Conservation (phyloP, 2,329 filamentous ascomycete species). For the Dactylellina parvicollis region DNA sequence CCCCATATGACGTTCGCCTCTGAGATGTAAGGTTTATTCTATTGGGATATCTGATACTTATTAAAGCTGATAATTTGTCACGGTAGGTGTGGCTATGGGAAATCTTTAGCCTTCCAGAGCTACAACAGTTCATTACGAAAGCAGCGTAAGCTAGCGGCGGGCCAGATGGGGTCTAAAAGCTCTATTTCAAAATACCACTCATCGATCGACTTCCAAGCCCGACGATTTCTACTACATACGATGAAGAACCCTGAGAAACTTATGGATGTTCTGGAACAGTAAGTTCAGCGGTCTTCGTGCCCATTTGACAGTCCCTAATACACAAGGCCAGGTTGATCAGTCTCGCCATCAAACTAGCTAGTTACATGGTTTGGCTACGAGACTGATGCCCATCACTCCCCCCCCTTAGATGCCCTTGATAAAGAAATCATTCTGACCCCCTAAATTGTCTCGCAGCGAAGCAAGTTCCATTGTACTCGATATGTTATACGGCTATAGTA, state of each 20-base stretch:
- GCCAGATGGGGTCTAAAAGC: slow-evolving; percentile 57
- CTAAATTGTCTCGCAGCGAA: slow-evolving; percentile 62
- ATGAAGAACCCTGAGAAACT: slow-evolving; percentile 10
- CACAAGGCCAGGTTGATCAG: too few relatives aligned
- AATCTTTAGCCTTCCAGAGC: slow-evolving; percentile 2
- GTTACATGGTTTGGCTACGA: neutral
- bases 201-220: slow-evolving; percentile 59
- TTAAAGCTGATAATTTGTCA: neutral
- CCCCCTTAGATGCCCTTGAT: slow-evolving; percentile 53
- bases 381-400: too few relatives aligned
- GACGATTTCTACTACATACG: slow-evolving; percentile 56
- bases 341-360: neutral
- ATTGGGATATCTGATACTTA: slow-evolving; percentile 51
- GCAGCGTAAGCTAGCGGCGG: slow-evolving; percentile 59
- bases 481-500: slow-evolving; percentile 62
- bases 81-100: slow-evolving; percentile 31
- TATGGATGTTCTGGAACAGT: slow-evolving; percentile 55
- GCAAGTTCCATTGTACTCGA: slow-evolving; percentile 63
- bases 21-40: slow-evolving; percentile 60
- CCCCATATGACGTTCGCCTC: slow-evolving; percentile 60
- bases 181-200: slow-evolving; percentile 59
- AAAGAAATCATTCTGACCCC: too few relatives aligned
- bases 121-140: slow-evolving; percentile 28
- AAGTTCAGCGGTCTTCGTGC: slow-evolving; percentile 56
- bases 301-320: neutral